Evolutionary conservation across 306 rosid species (phyloP), one percentile per base, ranked within the genome.

Genomic region (Gillenia trifoliata): DNA sequence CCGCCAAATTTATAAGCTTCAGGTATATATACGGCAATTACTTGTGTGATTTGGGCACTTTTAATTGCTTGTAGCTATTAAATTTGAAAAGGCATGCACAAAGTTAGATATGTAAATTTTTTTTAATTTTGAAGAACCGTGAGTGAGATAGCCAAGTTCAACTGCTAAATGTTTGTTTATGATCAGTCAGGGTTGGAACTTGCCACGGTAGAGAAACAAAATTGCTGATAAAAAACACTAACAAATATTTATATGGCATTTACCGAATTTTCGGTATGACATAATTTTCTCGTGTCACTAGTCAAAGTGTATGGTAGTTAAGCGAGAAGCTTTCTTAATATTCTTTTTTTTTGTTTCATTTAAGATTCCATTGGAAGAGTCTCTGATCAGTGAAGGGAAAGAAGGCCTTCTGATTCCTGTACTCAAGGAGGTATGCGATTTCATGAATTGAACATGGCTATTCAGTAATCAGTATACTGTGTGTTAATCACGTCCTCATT

Each of bases 381-480:
- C 96, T 72, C 80, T 76, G 47, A 79, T 93, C 40, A 43, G 50
- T 64, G 75, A 89, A 85, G 98, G 98, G 61, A 89, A n/a, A 75
- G 93, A 89, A 26, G 81, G 91, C 84, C 91, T 93, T 66, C 80
- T 93, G 86, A 89, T 91, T 40, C 98, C 97, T 52, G 79, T 70
- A 36, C 77, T 75, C 34, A 71, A 86, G 23, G 76, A 88, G 98
- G 98, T 93, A 87, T 30, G 65, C 8, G 10, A 74, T 50, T 20
- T 61, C 43, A 36, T 60, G 11, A 47, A 19, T 50, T 75, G 55
- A 69, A 30, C 43, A 13, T 47, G 75, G 30, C 28, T 52, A 15
- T 17, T 23, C 7, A 23, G 52, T 56, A 68, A 45, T 17, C 36
- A 34, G 38, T 72, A 52, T 30, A 26, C 77, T 61, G 59, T 69